phyloP scores from a whole-genome alignment of 208 protist genomes.

The Leishmania arabica region DNA sequence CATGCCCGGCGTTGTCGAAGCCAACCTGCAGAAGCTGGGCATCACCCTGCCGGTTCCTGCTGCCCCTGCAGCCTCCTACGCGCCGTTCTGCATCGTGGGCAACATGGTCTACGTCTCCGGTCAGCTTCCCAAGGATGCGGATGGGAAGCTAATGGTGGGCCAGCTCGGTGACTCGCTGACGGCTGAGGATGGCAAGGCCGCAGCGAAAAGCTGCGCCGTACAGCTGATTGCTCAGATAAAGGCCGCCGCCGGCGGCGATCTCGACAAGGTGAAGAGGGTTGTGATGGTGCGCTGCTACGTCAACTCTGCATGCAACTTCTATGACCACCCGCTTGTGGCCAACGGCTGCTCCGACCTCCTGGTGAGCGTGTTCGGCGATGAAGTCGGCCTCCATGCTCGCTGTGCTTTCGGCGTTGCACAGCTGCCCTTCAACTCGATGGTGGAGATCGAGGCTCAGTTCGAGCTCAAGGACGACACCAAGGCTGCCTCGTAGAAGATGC shows the following conservation, averaged over 20 bases:
- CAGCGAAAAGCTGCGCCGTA: slow-evolving; percentile 50
- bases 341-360: slow-evolving; percentile 84
- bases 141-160: slow-evolving; percentile 52
- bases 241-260: slow-evolving; percentile 54
- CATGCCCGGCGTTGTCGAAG: slow-evolving; percentile 41
- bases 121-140: slow-evolving; percentile 67
- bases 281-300: slow-evolving; percentile 83
- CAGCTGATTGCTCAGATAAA: slow-evolving; percentile 66
- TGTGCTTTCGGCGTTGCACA: slow-evolving; percentile 73
- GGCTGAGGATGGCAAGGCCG: slow-evolving; percentile 62
- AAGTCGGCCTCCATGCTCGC: slow-evolving; percentile 71
- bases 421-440: slow-evolving; percentile 66
- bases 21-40: slow-evolving; percentile 62
- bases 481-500: not conserved
- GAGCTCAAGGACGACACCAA: slow-evolving; percentile 33
- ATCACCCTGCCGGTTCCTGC: slow-evolving; percentile 59
- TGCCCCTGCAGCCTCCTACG: slow-evolving; percentile 71
- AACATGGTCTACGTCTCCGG: slow-evolving; percentile 66
- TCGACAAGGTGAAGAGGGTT: slow-evolving; percentile 69
- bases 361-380: slow-evolving; percentile 62
- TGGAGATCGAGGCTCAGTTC: slow-evolving; percentile 74
- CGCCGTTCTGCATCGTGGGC: slow-evolving; percentile 54
- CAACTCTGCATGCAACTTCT: slow-evolving; percentile 59
- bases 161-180: slow-evolving; percentile 52
- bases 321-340: slow-evolving; percentile 65